Evolutionary conservation across 805 yeast species (phyloP).

Genomic region (Saturnispora hagleri): DNA sequence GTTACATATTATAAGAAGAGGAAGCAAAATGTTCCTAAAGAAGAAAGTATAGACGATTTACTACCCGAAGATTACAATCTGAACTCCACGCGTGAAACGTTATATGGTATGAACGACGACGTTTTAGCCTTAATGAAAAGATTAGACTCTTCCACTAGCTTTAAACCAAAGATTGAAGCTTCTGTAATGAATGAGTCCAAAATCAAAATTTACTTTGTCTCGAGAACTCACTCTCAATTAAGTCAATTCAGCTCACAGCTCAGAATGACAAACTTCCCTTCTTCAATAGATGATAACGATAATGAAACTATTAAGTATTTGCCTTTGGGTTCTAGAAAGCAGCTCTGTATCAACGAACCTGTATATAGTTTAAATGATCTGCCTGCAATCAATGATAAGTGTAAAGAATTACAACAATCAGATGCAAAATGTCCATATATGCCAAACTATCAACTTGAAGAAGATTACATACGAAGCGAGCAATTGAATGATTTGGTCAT

Average conservation of each 20-base stretch:
- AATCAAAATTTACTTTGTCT: constrained; percentile 55
- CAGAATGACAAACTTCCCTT: constrained; percentile 49
- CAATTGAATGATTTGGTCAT: constrained; percentile 48
- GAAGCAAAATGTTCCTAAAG: not conserved
- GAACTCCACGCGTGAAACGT: constrained; percentile 21
- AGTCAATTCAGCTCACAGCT: constrained; percentile 73
- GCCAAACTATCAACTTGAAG: constrained; percentile 27
- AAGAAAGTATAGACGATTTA: constrained; percentile 11
- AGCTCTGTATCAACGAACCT: constrained; percentile 65
- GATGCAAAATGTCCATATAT: constrained; percentile 32
- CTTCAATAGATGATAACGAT: constrained; percentile 36
- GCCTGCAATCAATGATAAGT: constrained; percentile 66
- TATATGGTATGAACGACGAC: constrained; percentile 32
- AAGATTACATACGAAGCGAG: constrained; percentile 25
- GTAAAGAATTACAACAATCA: constrained; percentile 55
- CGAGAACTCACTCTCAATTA: constrained; percentile 88
- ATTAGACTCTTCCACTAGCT: constrained; percentile 24
- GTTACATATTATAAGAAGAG: constrained; percentile 22
- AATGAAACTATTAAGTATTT: constrained; percentile 54
- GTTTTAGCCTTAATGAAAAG: constrained; percentile 39
- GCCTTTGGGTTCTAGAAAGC: constrained; percentile 78
- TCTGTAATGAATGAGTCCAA: constrained; percentile 26
- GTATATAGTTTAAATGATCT: constrained; percentile 41
- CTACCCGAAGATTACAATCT: constrained; percentile 25
- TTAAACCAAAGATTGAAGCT: not conserved